Evolutionary conservation across 768 basidiomycete species (phyloP).

Genomic region (Lactarius tabidus): DNA sequence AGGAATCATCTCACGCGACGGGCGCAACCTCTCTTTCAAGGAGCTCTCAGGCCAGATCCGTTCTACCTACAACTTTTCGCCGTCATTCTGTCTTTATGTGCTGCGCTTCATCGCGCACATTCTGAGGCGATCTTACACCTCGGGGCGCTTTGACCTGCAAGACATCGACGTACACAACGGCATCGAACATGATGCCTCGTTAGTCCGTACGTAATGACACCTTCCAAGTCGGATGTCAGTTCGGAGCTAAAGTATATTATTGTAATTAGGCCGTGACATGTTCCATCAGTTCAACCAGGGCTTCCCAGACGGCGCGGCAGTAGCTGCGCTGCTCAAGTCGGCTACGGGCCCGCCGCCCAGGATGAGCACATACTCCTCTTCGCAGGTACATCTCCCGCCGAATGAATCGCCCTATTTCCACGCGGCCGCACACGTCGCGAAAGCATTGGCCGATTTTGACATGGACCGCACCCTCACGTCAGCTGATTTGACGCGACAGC

Average conservation of each 20-base stretch:
- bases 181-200: too few species aligned
- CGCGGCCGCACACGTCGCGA: slow-evolving; percentile 9
- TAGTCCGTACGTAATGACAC: slow-evolving; percentile 44
- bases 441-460: slow-evolving; percentile 9
- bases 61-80: slow-evolving; percentile 63
- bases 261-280: slow-evolving; percentile 48
- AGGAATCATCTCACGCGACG: slow-evolving; percentile 54
- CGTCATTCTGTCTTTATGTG: slow-evolving; percentile 64
- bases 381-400: slow-evolving; percentile 1
- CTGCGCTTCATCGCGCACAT: slow-evolving; percentile 56
- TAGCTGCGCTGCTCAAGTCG: slow-evolving; percentile 52
- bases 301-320: slow-evolving; percentile 42
- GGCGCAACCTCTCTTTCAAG: slow-evolving; percentile 63
- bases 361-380: background rate
- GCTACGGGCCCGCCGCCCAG: slow-evolving; percentile 52
- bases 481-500: slow-evolving; percentile 54
- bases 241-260: background rate
- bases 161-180: slow-evolving; percentile 73
- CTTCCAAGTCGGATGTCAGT: background rate
- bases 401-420: slow-evolving; percentile 13
- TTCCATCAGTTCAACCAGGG: slow-evolving; percentile 49
- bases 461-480: slow-evolving; percentile 42
- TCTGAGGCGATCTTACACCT: slow-evolving; percentile 51
- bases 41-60: slow-evolving; percentile 43
- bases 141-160: slow-evolving; percentile 56